These are phyloP conservation scores for Corynascus novoguineensis DNA, from an alignment of 495 filamentous ascomycete species.

Conservation along the genomic window DNA sequence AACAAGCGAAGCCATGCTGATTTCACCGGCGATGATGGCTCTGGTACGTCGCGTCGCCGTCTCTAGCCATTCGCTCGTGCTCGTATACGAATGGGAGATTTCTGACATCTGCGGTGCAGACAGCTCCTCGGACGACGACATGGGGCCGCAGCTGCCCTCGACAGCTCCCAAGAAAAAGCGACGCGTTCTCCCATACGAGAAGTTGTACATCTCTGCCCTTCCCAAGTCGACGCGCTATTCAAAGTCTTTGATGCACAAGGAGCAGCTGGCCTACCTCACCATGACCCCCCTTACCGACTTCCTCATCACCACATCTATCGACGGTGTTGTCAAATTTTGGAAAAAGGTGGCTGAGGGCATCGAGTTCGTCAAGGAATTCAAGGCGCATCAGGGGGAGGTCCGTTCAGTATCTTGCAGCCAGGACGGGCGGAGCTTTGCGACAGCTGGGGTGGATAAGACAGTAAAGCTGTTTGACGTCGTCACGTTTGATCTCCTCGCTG, in stretches of 20 bases:
- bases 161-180: conserved; percentile 82
- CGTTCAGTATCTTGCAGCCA: conserved; percentile 72
- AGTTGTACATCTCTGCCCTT: conserved; percentile 86
- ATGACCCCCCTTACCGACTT: conserved; percentile 90
- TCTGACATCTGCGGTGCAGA: conserved; percentile 35
- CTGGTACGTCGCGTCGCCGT: conserved; percentile 28
- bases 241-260: conserved; percentile 97
- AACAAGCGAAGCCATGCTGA: conserved; percentile 46
- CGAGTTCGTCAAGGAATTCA: conserved; percentile 98
- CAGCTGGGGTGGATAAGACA: conserved; percentile 76
- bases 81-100: neutral
- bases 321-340: conserved; percentile 98
- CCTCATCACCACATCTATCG: conserved; percentile 83
- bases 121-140: conserved; percentile 85
- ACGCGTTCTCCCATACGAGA: conserved; percentile 86
- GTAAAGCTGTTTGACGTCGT: conserved; percentile 96
- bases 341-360: conserved; percentile 89
- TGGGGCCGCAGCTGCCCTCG: conserved; percentile 79
- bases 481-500: conserved; percentile 84
- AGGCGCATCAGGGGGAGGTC: conserved; percentile 82
- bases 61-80: neutral
- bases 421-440: conserved; percentile 92
- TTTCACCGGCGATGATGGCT: conserved; percentile 35
- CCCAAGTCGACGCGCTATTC: conserved; percentile 80
- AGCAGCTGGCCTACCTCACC: conserved; percentile 79